These are phyloP conservation scores for Camellia oleifera DNA, from an alignment of 179 eudicot genomes.

Conservation along the genomic window DNA sequence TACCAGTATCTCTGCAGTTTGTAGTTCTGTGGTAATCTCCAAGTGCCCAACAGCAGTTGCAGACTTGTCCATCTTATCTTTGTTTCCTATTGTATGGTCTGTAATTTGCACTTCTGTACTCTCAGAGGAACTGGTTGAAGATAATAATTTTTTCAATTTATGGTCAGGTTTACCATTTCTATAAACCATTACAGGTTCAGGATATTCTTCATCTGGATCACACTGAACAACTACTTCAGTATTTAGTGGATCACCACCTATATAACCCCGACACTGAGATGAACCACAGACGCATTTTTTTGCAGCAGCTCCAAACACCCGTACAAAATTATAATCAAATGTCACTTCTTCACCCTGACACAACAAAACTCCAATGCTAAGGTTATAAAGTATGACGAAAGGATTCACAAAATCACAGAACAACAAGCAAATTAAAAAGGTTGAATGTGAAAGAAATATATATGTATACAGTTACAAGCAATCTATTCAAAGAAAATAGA, in stretches of 20 bases:
- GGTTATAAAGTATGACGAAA: constrained; percentile 12
- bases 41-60: constrained; percentile 19
- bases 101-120: constrained; percentile 23
- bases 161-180: constrained; percentile 53
- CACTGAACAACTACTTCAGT: constrained; percentile 72
- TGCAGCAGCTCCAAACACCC: constrained; percentile 99
- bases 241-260: constrained; percentile 82
- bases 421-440: constrained; percentile 2
- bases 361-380: constrained; percentile 3
- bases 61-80: constrained; percentile 16
- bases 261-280: constrained; percentile 80
- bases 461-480: background rate
- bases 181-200: constrained; percentile 67
- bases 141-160: constrained; percentile 29
- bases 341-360: constrained; percentile 96
- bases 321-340: constrained; percentile 94
- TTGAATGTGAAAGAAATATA: background rate
- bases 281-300: constrained; percentile 97
- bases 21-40: constrained; percentile 15
- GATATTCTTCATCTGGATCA: constrained; percentile 92
- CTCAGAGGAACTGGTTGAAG: constrained; percentile 32
- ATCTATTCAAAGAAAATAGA: background rate
- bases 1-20: constrained; percentile 21
- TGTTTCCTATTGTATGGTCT: constrained; percentile 18
- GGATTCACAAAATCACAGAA: background rate